Evolutionary conservation across 768 basidiomycete species (phyloP).

Genomic region (Amanita rimosa): DNA sequence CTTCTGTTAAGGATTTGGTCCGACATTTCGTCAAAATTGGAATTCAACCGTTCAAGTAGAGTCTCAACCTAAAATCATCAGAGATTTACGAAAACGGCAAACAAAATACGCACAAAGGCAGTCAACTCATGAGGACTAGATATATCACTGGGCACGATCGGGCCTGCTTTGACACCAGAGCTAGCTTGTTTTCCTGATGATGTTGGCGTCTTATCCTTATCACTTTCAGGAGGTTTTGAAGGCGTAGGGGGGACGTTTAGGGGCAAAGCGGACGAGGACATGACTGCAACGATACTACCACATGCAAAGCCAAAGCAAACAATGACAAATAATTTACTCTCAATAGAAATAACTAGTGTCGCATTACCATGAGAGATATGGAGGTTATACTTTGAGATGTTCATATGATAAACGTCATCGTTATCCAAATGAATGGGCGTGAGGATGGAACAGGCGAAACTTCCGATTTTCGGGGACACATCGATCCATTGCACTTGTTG

Average conservation of each 20-base stretch:
- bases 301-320: conserved; percentile 7
- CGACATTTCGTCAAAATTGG: conserved; percentile 91
- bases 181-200: conserved; percentile 27
- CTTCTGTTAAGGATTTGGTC: conserved; percentile 77
- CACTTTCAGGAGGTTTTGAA: conserved; percentile 29
- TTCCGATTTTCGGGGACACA: neutral
- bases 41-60: conserved; percentile 77
- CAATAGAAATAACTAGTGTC: no score
- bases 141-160: conserved; percentile 47
- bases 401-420: neutral
- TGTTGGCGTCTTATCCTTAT: conserved; percentile 44
- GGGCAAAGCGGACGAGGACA: conserved; percentile 50
- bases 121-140: conserved; percentile 92
- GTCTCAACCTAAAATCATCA: conserved; percentile 60
- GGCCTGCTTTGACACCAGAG: conserved; percentile 21
- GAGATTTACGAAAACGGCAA: conserved; percentile 3
- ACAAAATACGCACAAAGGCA: conserved; percentile 62
- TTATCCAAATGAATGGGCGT: neutral
- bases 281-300: conserved; percentile 6
- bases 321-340: conserved; percentile 3
- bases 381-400: neutral
- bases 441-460: neutral
- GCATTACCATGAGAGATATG: neutral
- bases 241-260: conserved; percentile 56
- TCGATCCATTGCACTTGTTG: neutral